Percentiles rank a stretch among this genome's conserved stretches.
phyloP scores from a whole-genome alignment of 306 rosid species.

The Spatholobus suberectus region DNA sequence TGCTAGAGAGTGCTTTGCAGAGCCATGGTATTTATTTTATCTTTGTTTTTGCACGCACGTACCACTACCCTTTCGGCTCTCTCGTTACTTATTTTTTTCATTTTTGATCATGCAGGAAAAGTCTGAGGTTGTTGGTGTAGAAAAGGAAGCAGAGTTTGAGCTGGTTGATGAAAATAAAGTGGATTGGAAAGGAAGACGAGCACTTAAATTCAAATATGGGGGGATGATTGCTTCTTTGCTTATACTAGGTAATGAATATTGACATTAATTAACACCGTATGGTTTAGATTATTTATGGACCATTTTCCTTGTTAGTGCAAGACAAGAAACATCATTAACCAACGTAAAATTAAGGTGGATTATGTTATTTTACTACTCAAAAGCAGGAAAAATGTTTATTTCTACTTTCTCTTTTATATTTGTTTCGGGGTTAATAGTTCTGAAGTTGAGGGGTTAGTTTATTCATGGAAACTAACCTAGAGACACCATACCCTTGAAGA shows the following conservation, averaged over 20 bases:
- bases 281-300: neutral
- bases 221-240: conserved; percentile 61
- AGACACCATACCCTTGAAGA: neutral
- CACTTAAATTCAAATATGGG: conserved; percentile 73
- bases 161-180: conserved; percentile 72
- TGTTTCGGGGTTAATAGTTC: neutral
- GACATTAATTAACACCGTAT: neutral
- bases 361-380: neutral
- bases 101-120: conserved; percentile 56
- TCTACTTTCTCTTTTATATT: neutral
- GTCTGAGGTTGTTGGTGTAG: conserved; percentile 34
- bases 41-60: neutral
- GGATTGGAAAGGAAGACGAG: conserved; percentile 95
- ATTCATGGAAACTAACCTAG: neutral
- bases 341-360: neutral
- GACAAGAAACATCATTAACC: conserved; percentile 1
- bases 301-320: neutral
- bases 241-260: conserved; percentile 55
- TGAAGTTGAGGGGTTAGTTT: neutral
- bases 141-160: conserved; percentile 39
- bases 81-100: neutral
- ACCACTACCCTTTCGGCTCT: neutral
- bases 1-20: neutral
- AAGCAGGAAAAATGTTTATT: neutral
- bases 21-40: conserved; percentile 51